phyloP scores from a whole-genome alignment of 768 basidiomycete species.

The Boletus sp. region DNA sequence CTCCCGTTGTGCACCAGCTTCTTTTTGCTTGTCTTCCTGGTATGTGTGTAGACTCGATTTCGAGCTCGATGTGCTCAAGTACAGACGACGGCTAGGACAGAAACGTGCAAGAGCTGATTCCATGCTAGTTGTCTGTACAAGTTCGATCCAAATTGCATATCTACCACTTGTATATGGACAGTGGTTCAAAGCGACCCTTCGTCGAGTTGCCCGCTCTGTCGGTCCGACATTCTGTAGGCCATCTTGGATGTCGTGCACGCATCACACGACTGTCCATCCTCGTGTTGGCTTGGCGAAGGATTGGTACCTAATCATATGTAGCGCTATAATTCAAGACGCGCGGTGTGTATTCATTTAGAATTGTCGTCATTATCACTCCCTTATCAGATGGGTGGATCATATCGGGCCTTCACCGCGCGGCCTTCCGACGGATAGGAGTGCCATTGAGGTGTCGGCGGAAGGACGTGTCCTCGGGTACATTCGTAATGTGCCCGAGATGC shows the following conservation, averaged over 20 bases:
- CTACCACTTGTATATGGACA: conserved; percentile 29
- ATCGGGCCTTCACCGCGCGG: too few relatives aligned
- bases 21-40: conserved; percentile 52
- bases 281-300: not conserved
- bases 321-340: not conserved
- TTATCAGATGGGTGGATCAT: not conserved
- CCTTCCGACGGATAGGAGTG: too few relatives aligned
- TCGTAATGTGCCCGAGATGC: too few relatives aligned
- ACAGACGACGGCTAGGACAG: too few relatives aligned
- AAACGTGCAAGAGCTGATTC: conserved; percentile 92
- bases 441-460: too few relatives aligned
- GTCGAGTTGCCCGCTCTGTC: conserved; percentile 87
- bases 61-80: too few relatives aligned
- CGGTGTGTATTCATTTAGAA: not conserved
- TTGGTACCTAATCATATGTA: not conserved
- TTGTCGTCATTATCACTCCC: not conserved
- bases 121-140: conserved; percentile 91
- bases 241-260: not conserved
- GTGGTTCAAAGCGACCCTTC: conserved; percentile 91
- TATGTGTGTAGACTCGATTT: conserved; percentile 25
- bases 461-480: too few relatives aligned
- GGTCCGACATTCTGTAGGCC: conserved; percentile 68
- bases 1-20: conserved; percentile 50
- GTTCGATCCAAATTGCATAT: conserved; percentile 12
- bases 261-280: too few relatives aligned